These are phyloP conservation scores for Tetrahymena thermophila DNA, from an alignment of 73 alveolate species.

Conservation along the genomic window DNA sequence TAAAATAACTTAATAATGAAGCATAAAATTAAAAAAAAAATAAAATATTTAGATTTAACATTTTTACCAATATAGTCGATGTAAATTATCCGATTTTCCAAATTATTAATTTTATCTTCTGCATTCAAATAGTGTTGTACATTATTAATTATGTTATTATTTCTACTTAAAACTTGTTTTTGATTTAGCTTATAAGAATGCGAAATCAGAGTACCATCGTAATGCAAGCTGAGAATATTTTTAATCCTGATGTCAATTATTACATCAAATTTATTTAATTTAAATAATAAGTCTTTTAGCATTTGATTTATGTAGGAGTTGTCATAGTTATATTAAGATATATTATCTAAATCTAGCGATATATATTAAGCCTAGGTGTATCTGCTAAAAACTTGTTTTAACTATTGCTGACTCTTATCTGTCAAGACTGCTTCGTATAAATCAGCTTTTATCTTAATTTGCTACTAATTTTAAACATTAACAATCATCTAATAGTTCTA, in stretches of 20 bases:
- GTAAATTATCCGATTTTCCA: neutral
- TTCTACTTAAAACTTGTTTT: neutral
- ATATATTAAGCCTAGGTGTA: neutral
- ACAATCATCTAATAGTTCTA: neutral
- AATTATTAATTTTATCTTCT: neutral
- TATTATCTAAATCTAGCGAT: neutral
- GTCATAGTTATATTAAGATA: neutral
- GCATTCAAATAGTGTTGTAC: neutral
- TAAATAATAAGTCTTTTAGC: neutral
- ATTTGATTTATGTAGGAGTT: neutral
- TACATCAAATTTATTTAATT: neutral
- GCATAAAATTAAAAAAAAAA: neutral
- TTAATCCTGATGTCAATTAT: neutral
- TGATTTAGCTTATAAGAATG: neutral
- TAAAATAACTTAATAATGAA: too few species aligned
- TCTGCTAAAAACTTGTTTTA: neutral
- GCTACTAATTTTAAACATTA: neutral
- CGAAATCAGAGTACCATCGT: neutral
- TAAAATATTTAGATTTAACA: neutral
- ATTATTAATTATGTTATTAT: neutral
- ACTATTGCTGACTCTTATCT: neutral
- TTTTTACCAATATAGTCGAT: neutral
- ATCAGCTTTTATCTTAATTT: neutral
- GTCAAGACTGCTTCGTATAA: neutral
- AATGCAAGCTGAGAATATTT: neutral